Percentiles rank a stretch among this genome's conserved stretches.
phyloP scores from a whole-genome alignment of 208 protist species.

The Wallacemonas sp. region DNA sequence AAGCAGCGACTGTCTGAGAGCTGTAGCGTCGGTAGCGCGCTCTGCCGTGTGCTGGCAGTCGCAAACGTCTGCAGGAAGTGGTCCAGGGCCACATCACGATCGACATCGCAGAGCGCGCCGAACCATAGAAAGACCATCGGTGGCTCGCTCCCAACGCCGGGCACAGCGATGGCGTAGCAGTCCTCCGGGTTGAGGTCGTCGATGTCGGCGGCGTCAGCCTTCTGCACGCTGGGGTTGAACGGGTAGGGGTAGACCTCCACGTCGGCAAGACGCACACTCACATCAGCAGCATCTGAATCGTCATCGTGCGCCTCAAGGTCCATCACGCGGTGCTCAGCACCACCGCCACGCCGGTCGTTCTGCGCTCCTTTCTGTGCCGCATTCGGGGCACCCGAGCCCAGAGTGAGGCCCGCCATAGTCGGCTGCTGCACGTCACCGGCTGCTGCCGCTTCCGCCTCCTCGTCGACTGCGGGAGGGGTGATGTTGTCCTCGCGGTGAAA shows the following conservation, averaged over 20 bases:
- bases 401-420: too few species aligned
- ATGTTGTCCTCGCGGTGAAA: too few species aligned
- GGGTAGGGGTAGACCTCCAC: constrained; percentile 19
- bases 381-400: too few species aligned
- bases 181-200: constrained; percentile 49
- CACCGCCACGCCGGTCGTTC: too few species aligned
- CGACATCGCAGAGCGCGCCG: constrained; percentile 30
- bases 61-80: background rate
- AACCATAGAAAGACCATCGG: constrained; percentile 59
- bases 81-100: constrained; percentile 24
- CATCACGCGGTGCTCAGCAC: too few species aligned
- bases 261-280: background rate
- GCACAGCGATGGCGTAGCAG: constrained; percentile 62
- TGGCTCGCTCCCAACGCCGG: constrained; percentile 9
- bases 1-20: constrained; percentile 21
- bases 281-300: background rate
- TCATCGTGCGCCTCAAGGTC: too few species aligned
- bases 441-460: too few species aligned
- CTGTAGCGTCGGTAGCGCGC: background rate
- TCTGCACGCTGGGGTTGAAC: constrained; percentile 8
- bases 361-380: too few species aligned
- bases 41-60: background rate
- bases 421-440: too few species aligned
- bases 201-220: constrained; percentile 36
- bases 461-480: too few species aligned